Evolutionary conservation across 768 basidiomycete species (phyloP), one percentile per base, ranked within the genome.

Genomic region (Tylopilus sp.): DNA sequence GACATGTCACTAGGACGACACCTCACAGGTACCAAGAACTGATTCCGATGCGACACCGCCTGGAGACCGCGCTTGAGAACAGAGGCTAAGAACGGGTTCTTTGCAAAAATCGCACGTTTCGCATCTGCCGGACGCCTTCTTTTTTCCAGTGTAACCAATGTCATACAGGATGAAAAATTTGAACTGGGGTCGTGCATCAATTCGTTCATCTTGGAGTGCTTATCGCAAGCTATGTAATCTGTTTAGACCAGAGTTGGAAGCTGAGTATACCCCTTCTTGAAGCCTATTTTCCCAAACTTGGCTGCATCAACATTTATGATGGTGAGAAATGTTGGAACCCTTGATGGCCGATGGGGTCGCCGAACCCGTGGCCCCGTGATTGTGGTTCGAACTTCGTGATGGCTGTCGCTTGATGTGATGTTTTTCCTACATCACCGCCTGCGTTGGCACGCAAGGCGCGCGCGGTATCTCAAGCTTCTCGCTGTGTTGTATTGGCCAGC

Each of bases 241-340:
- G 28, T 36, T 40, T 21, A n/a, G 20, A 31, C 38, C 36, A 6
- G 47, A 25, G 28, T 15, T 13, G 23, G 38, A 25, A 9, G 42
- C 22, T 38, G n/a, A 31, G 20, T 25, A n/a, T 7, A 2, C 36
- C n/a, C 21, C 12, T n/a, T 40, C 4, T 10, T 10, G 23, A 48
- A 53, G 40, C n/a, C 22, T 50, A 47, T 50, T 50, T 36, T 33
- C 41, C 44, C 49, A 53, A 49, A 55, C 31, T 36, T 30, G 40
- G 40, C 31, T 18, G 33, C 17, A 23, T 22, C 25, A 22, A 17
- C 10, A 4, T 22, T 12, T 23, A n/a, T 20, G 20, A 22, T 33
- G 20, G 18, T 23, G 50, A n/a, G 30, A 47, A 40, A 12, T 1
- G 5, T 22, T 21, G 4, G 25, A 9, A 41, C 18, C 17, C 35